Conservation (phyloP, 352 stramenopile species). For the Plasmopara muralis region DNA sequence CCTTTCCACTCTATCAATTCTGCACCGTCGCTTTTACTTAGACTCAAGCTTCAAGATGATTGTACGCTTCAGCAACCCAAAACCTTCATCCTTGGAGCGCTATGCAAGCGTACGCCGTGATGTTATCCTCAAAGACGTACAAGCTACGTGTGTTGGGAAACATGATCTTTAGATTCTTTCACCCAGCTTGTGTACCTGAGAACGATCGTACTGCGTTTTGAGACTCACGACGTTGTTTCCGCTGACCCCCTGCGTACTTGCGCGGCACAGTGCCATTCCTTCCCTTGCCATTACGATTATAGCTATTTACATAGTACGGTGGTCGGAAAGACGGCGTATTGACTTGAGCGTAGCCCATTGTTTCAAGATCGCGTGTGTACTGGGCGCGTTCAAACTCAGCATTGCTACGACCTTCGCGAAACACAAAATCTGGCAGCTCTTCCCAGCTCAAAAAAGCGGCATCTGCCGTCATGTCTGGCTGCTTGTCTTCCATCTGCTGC, state of each 20-base stretch:
- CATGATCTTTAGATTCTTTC: conserved; percentile 5
- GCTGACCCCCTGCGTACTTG: conserved; percentile 43
- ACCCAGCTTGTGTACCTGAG: conserved; percentile 26
- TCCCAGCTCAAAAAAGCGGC: conserved; percentile 50
- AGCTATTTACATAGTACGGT: conserved; percentile 39
- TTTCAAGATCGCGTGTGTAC: conserved; percentile 59
- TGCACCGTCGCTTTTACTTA: too few species aligned
- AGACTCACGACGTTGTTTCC: conserved; percentile 31
- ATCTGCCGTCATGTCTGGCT: conserved; percentile 56
- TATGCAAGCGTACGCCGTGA: too few species aligned
- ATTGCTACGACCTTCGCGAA: conserved; percentile 35
- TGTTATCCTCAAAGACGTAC: too few species aligned
- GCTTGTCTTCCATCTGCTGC: conserved; percentile 73
- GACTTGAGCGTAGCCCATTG: conserved; percentile 43
- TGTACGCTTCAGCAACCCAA: too few species aligned
- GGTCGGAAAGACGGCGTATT: conserved; percentile 42
- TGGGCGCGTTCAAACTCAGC: conserved; percentile 47
- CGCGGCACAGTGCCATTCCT: conserved; percentile 28
- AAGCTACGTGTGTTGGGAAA: too few species aligned
- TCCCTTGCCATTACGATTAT: conserved; percentile 47
- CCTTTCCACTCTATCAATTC: too few species aligned
- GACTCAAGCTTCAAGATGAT: too few species aligned
- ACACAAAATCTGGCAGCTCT: conserved; percentile 68
- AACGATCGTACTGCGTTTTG: conserved; percentile 20
- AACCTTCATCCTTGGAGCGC: too few species aligned